Evolutionary conservation across 169 alveolate species (phyloP).

Genomic region (Cryptosporidium muris): DNA sequence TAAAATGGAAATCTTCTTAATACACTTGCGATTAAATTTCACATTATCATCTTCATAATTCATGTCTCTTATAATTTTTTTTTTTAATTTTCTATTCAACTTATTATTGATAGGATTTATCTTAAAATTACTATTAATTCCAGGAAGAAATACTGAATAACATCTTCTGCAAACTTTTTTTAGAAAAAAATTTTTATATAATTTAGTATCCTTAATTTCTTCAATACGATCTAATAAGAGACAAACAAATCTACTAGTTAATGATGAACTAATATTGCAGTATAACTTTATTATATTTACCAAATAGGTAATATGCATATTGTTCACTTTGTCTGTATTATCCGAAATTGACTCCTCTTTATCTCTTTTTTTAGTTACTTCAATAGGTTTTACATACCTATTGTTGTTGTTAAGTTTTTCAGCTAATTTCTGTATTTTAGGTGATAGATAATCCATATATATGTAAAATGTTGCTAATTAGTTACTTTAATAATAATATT

Average conservation of each 20-base stretch:
- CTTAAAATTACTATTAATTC: constrained; percentile 15
- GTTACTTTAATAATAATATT: no score
- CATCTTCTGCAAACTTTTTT: constrained; percentile 50
- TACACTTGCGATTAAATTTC: neutral
- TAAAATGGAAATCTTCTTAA: constrained; percentile 14
- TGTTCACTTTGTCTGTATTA: no score
- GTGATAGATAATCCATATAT: no score
- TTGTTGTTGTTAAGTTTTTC: no score
- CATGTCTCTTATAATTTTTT: neutral
- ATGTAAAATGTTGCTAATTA: no score
- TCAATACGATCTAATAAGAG: constrained; percentile 23
- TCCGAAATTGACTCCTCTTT: no score
- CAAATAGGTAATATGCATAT: neutral
- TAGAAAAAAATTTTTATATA: constrained; percentile 23
- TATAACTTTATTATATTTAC: constrained; percentile 18
- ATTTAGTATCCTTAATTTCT: constrained; percentile 28
- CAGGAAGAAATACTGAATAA: constrained; percentile 21
- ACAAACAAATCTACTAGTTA: constrained; percentile 33
- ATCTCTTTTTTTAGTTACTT: no score
- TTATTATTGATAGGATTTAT: constrained; percentile 7
- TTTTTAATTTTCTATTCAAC: constrained; percentile 1
- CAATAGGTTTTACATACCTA: no score
- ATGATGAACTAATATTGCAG: constrained; percentile 8
- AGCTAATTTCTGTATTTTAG: no score
- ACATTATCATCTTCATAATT: neutral